Evolutionary conservation across 805 yeast species (phyloP), one percentile per base, ranked within the genome.

Genomic region (Tetrapisispora phaffii): DNA sequence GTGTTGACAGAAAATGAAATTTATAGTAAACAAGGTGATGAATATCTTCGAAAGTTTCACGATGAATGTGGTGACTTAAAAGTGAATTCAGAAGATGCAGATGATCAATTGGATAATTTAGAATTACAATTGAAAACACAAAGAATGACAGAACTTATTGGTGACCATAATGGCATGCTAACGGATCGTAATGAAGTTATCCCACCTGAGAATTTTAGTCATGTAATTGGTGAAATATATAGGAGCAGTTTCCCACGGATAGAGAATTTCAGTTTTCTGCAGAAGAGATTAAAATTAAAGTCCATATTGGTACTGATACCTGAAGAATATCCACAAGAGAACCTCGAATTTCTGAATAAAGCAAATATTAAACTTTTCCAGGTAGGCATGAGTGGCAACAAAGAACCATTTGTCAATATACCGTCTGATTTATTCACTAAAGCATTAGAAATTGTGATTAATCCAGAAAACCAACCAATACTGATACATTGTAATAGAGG

Each of bases 401-500:
- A 93, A 59, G 96, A 88, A 57, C 96, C 96, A 10, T 87, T 88
- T 67, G 95, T 86, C 37, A 82, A 84, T 55, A 79, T 79, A 29
- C 75, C 81, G 7, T 73, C 74, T 3, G 81, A 79, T 31, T 69
- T 83, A 33, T 77, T 93, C 26, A 82, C 89, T 1, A 76, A 78
- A 47, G 96, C 97, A 0, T 69, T 90, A 50, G 80, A 82, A 58
- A 82, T 88, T 29, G 85, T 87, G 13, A 62, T 87, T 15, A 73
- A 93, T 56, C 96, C 97, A 0, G 79, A 62, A 20, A 90, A 93
- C 63, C 97, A 88, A 47, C 98, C 98, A 1, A 70, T 93, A 12
- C 69, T 93, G 50, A 85, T 93, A 37, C 98, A 93, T 63, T 93
- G 98, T 66, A 93, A 93, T 66, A 70, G 96, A 47, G 98, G 98